Percentiles rank a stretch among this genome's conserved stretches.
Conservation (phyloP, 805 yeast species). For the Saccharomycopsis lassenensis region DNA sequence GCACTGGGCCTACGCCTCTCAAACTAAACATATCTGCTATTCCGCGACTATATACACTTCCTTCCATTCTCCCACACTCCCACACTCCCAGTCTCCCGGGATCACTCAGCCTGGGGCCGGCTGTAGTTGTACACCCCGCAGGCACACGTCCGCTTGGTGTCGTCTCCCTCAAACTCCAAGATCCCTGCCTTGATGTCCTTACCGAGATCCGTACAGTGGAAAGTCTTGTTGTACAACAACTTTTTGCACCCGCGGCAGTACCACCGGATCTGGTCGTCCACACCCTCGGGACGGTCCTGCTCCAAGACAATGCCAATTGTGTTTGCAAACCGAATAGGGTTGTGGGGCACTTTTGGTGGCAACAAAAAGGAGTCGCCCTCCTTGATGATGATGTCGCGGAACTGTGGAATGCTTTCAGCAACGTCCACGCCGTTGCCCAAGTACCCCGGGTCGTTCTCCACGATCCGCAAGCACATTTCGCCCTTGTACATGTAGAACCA, state of each 20-base stretch:
- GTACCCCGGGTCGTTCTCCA: constrained; percentile 31
- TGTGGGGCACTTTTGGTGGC: constrained; percentile 81
- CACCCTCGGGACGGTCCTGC: constrained; percentile 73
- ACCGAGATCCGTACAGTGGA: constrained; percentile 74
- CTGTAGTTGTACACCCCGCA: constrained; percentile 70
- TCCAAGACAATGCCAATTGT: constrained; percentile 89
- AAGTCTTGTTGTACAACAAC: constrained; percentile 55
- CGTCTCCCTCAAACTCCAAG: constrained; percentile 50
- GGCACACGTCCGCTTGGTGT: constrained; percentile 58
- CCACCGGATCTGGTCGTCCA: constrained; percentile 74
- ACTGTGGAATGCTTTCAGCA: constrained; percentile 39
- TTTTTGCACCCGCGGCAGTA: constrained; percentile 64
- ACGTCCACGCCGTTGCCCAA: constrained; percentile 1
- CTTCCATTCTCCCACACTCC: too few relatives aligned
- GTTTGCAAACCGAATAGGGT: constrained; percentile 75
- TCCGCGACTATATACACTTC: too few relatives aligned
- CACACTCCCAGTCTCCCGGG: too few relatives aligned
- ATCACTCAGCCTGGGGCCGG: constrained; percentile 33
- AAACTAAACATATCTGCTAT: too few relatives aligned
- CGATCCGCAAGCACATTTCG: constrained; percentile 72
- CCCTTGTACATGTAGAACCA: constrained; percentile 88
- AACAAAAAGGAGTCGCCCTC: constrained; percentile 87
- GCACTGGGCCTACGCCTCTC: too few relatives aligned
- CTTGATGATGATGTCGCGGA: constrained; percentile 59
- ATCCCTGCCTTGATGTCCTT: constrained; percentile 85